Percentiles rank a stretch among this genome's conserved stretches.
Conservation (phyloP, 768 basidiomycete species). For the Coprinopsis cinerea region DNA sequence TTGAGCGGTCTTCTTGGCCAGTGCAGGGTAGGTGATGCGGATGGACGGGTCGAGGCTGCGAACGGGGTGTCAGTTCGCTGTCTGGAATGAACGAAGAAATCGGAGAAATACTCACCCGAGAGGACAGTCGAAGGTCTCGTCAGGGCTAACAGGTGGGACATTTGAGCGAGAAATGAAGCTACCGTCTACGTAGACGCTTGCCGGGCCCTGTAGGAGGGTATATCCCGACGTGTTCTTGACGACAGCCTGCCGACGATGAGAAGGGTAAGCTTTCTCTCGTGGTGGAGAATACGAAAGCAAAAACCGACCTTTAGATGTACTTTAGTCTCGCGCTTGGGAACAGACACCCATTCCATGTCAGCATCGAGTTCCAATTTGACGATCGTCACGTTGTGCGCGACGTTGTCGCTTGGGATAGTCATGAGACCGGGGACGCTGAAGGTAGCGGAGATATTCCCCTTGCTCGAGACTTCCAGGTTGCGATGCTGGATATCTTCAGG, state of each 20-base stretch:
- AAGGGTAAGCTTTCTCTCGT: background rate
- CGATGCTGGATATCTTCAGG: background rate
- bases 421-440: slow-evolving; percentile 37
- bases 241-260: no score
- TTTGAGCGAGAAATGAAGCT: slow-evolving; percentile 46
- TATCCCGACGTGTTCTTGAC: slow-evolving; percentile 52
- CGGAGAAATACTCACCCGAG: slow-evolving; percentile 30
- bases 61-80: background rate
- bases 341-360: slow-evolving; percentile 35
- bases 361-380: slow-evolving; percentile 30
- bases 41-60: slow-evolving; percentile 35
- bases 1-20: slow-evolving; percentile 25
- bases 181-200: slow-evolving; percentile 50
- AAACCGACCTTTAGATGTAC: background rate
- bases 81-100: no score
- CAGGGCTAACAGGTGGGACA: slow-evolving; percentile 35
- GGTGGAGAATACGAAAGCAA: background rate
- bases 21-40: slow-evolving; percentile 34
- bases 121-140: slow-evolving; percentile 39
- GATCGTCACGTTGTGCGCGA: slow-evolving; percentile 37
- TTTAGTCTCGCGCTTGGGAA: slow-evolving; percentile 21
- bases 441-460: slow-evolving; percentile 33
- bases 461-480: slow-evolving; percentile 13
- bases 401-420: slow-evolving; percentile 35
- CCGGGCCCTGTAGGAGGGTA: slow-evolving; percentile 39